phyloP scores from a whole-genome alignment of 495 filamentous ascomycete species.

The Xylaria venustula region DNA sequence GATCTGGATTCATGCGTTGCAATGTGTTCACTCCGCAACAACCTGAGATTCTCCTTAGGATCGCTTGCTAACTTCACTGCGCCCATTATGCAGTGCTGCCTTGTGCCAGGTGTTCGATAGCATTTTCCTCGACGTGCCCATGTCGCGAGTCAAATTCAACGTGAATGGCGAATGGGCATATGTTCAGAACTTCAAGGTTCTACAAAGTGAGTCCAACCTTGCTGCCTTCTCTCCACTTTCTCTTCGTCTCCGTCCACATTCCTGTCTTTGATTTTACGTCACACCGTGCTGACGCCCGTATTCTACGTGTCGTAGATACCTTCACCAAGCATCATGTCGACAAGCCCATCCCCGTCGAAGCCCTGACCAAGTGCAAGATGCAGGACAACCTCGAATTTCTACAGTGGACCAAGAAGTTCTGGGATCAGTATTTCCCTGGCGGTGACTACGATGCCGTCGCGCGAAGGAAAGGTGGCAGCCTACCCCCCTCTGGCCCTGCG shows the following conservation, averaged over 20 bases:
- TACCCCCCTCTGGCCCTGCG: conserved; percentile 46
- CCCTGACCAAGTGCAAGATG: conserved; percentile 96
- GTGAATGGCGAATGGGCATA: conserved; percentile 97
- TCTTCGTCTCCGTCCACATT: neutral
- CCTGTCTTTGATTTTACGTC: neutral
- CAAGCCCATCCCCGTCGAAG: conserved; percentile 80
- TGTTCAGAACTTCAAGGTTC: conserved; percentile 94
- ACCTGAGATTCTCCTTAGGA: neutral
- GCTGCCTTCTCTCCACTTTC: neutral
- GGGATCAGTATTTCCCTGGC: conserved; percentile 97
- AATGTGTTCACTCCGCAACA: too few relatives aligned
- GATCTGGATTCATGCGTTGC: too few relatives aligned
- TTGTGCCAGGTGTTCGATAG: conserved; percentile 97
- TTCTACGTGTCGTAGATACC: conserved; percentile 51
- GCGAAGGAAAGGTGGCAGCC: conserved; percentile 76
- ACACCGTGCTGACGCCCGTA: conserved; percentile 19
- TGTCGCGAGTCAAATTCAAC: conserved; percentile 97
- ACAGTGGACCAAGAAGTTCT: conserved; percentile 93
- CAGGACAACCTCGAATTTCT: conserved; percentile 99
- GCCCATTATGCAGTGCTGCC: conserved; percentile 65
- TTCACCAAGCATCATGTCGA: conserved; percentile 86
- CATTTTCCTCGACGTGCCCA: conserved; percentile 94
- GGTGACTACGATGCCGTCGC: conserved; percentile 90
- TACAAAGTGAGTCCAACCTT: conserved; percentile 70
- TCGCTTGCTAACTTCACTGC: conserved; percentile 13